Evolutionary conservation across 257 asterid genomes (phyloP), one percentile per base, ranked within the genome.

Genomic region (Handroanthus guayacan): DNA sequence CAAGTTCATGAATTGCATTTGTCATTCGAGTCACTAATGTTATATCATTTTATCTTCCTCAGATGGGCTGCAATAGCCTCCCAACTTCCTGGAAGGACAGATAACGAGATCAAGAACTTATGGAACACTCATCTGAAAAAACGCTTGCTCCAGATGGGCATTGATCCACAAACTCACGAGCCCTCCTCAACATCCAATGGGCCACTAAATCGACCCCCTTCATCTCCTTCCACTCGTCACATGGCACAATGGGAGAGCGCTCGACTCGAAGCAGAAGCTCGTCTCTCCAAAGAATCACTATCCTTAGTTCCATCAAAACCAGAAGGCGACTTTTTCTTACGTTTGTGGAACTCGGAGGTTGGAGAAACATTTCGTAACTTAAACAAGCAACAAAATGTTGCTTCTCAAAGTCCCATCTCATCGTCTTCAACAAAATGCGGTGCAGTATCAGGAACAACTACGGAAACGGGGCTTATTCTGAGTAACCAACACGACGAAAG

Each of bases 51-150:
- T 4, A 44, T 18, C 18, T 34, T 64, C 47, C 47, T 55, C 78
- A 92, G 97, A 82, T 93, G 98, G 98, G 96, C 97, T 58, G 92
- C 98, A 61, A 93, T 93, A 70, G 98, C 98, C 14, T 84, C 95
- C 2, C 93, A 93, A 69, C 83, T 93, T 60, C 91, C 92, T 0
- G 97, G 98, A 16, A 87, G 98, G 66, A 93, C 98, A 20, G 98
- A 93, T 83, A 93, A 93, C 12, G 98, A 91, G 86, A 84, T 91
- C 82, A 93, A 93, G 87, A 93, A 93, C 84, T 78, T 93, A n/a
- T 93, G 98, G 98, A 93, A 93, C 83, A 93, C 98, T 1, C 97
- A 93, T 79, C 89, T 93, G 25, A 91, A 87, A 68, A 93, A 89
- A 79, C 92, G 87, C 38, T 79, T 93, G 17, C 78, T 88, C 17